Evolutionary conservation across 345 rosid genomes (phyloP).

Genomic region (Moringa oleifera): DNA sequence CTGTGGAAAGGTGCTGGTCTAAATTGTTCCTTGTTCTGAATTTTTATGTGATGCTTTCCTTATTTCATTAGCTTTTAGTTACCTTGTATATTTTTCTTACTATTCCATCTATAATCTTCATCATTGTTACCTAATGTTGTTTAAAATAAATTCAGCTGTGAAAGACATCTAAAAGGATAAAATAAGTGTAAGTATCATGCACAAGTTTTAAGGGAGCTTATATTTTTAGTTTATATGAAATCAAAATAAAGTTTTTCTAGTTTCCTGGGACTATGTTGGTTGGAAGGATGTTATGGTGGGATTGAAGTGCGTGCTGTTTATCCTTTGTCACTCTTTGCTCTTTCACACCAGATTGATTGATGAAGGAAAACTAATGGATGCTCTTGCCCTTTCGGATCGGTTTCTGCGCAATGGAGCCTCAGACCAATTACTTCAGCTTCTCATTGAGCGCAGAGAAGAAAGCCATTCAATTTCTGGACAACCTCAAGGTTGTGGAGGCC

Average conservation of each 20-base stretch:
- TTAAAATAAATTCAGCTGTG: too few relatives aligned
- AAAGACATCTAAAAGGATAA: too few relatives aligned
- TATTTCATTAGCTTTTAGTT: too few relatives aligned
- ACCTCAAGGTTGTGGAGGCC: slow-evolving; percentile 53
- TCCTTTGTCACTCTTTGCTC: background rate
- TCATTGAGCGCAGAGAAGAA: slow-evolving; percentile 72
- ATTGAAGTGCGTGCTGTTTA: slow-evolving; percentile 13
- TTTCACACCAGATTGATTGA: slow-evolving; percentile 55
- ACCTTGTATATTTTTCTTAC: background rate
- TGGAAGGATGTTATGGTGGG: slow-evolving; percentile 1
- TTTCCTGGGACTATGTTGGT: too few relatives aligned
- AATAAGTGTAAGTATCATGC: too few relatives aligned
- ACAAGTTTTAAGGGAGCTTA: too few relatives aligned
- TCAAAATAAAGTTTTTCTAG: too few relatives aligned
- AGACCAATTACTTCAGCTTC: slow-evolving; percentile 77
- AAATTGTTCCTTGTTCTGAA: slow-evolving; percentile 6
- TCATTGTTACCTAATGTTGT: too few relatives aligned
- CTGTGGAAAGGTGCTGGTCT: slow-evolving; percentile 62
- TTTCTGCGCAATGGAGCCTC: slow-evolving; percentile 89
- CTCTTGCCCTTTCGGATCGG: slow-evolving; percentile 96
- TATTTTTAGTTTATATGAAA: too few relatives aligned
- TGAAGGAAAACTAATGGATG: slow-evolving; percentile 91
- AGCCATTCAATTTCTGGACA: slow-evolving; percentile 42
- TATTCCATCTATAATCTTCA: too few relatives aligned
- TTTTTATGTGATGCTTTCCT: slow-evolving; percentile 3